Evolutionary conservation across 805 yeast genomes (phyloP).

Genomic region (Teunomyces aglyptinius): DNA sequence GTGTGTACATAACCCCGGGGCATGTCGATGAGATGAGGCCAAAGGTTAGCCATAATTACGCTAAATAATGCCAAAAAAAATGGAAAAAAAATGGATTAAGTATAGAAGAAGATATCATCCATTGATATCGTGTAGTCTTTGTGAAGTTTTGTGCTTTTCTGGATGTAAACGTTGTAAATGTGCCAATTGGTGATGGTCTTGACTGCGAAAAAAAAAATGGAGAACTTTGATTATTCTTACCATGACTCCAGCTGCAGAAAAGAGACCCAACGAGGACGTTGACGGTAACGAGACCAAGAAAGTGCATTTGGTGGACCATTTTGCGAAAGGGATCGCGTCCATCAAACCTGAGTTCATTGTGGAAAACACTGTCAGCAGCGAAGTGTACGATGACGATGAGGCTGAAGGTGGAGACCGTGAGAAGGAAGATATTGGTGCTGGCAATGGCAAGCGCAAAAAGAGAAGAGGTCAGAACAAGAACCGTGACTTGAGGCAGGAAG

Average conservation of each 20-base stretch:
- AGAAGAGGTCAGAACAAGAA: constrained; percentile 81
- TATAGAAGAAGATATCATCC: neutral
- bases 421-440: constrained; percentile 23
- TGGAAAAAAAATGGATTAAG: neutral
- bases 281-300: constrained; percentile 18
- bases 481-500: constrained; percentile 74
- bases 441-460: constrained; percentile 43
- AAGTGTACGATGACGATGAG: constrained; percentile 41
- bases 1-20: neutral
- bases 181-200: neutral
- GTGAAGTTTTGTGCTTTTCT: neutral
- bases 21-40: constrained; percentile 1
- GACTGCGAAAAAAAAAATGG: neutral
- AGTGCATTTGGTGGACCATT: constrained; percentile 18
- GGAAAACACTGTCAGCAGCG: constrained; percentile 44
- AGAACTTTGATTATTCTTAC: no score
- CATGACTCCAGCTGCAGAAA: constrained; percentile 6
- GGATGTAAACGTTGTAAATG: neutral
- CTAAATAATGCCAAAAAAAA: neutral
- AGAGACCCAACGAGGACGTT: constrained; percentile 17
- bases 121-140: neutral
- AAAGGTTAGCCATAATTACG: neutral
- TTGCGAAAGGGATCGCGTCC: constrained; percentile 66
- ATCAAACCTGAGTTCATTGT: constrained; percentile 70
- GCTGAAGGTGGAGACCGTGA: constrained; percentile 45